Conservation (phyloP, 2,329 filamentous ascomycete species). For the Epicoccum sorghinum region DNA sequence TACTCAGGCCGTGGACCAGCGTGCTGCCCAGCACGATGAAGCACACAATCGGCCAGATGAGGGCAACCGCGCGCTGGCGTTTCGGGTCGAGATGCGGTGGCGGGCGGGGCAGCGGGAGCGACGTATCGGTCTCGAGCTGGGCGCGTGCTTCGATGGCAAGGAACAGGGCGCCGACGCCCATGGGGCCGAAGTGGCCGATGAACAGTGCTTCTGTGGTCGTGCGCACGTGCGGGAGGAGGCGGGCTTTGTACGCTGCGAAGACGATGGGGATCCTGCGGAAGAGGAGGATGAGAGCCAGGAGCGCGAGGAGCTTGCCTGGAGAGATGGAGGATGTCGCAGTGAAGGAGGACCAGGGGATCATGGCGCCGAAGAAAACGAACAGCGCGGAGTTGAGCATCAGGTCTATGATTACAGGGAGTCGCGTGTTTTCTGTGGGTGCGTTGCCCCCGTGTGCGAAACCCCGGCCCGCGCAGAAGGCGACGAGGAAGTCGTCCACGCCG, state of each 20-base stretch:
- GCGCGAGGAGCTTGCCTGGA: slow-evolving; percentile 51
- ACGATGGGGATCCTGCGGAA: slow-evolving; percentile 61
- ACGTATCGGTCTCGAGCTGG: slow-evolving; percentile 57
- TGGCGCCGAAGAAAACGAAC: slow-evolving; percentile 63
- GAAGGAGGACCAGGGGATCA: slow-evolving; percentile 60
- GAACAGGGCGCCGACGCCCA: slow-evolving; percentile 63
- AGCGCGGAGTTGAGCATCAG: slow-evolving; percentile 62
- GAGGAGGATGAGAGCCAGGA: slow-evolving; percentile 57
- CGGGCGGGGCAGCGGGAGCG: slow-evolving; percentile 53
- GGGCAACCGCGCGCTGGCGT: slow-evolving; percentile 49
- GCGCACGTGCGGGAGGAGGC: slow-evolving; percentile 53
- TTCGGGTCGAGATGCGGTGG: slow-evolving; percentile 44
- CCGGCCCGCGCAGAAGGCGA: slow-evolving; percentile 62
- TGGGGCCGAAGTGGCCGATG: slow-evolving; percentile 63
- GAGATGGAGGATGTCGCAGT: slow-evolving; percentile 44
- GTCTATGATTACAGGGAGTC: slow-evolving; percentile 59
- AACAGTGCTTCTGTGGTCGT: slow-evolving; percentile 61
- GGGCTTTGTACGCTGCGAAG: slow-evolving; percentile 53
- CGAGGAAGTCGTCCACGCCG: slow-evolving; percentile 62
- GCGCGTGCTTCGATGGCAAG: slow-evolving; percentile 62
- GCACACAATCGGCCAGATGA: slow-evolving; percentile 62
- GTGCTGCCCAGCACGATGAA: slow-evolving; percentile 62
- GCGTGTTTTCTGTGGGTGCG: slow-evolving; percentile 54
- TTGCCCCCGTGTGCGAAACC: slow-evolving; percentile 62
- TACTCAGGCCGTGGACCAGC: slow-evolving; percentile 61